Conservation (phyloP, 163 green algal species). For the Scenedesmus sp. region DNA sequence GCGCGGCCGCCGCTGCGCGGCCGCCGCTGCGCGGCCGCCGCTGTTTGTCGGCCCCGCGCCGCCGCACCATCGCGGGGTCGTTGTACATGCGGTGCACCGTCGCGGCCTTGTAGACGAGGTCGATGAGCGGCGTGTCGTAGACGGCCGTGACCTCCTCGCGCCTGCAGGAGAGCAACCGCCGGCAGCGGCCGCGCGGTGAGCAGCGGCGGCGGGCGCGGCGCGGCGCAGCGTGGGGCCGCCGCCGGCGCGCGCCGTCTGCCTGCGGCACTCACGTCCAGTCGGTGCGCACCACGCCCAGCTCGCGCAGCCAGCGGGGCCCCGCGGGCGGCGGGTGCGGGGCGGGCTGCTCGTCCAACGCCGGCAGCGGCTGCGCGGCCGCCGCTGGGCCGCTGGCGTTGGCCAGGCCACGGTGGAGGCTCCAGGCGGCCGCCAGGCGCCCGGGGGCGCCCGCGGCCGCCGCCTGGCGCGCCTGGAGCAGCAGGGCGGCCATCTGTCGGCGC, state of each 20-base stretch:
- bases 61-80: conserved; percentile 85
- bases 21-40: too few relatives aligned
- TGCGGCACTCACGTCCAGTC: conserved; percentile 83
- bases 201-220: not conserved
- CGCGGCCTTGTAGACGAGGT: conserved; percentile 91
- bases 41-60: too few relatives aligned
- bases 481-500: conserved; percentile 24
- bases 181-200: not conserved
- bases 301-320: conserved; percentile 59
- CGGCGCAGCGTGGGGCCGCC: too few relatives aligned
- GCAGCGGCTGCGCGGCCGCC: conserved; percentile 34
- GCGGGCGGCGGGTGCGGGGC: not conserved
- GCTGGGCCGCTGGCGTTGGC: not conserved
- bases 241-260: not conserved
- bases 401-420: too few relatives aligned
- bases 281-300: conserved; percentile 80
- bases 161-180: conserved; percentile 51
- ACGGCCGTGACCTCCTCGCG: conserved; percentile 94
- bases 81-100: conserved; percentile 93
- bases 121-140: conserved; percentile 91
- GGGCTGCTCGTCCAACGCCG: not conserved
- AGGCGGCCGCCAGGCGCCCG: too few relatives aligned
- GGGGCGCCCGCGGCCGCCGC: too few relatives aligned
- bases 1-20: too few relatives aligned
- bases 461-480: too few relatives aligned